Percentiles rank a stretch among this genome's conserved stretches.
Conservation (phyloP, 75 land plant species). For the Selaginella tamariscina region DNA sequence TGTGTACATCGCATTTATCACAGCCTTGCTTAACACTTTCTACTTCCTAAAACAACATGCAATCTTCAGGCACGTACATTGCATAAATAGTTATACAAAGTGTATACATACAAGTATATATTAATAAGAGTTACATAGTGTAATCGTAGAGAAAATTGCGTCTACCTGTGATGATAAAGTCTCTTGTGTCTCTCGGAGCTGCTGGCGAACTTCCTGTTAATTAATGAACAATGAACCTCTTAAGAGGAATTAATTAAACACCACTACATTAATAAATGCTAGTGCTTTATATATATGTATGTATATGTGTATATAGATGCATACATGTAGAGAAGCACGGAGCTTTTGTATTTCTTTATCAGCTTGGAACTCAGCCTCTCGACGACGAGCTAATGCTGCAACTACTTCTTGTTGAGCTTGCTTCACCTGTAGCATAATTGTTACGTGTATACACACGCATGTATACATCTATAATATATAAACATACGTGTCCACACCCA, state of each 20-base stretch:
- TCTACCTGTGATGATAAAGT: neutral
- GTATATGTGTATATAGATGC: no score
- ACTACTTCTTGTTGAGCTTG: constrained; percentile 18
- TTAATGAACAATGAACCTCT: no score
- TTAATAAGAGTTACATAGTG: neutral
- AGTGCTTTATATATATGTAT: no score
- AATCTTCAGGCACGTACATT: no score
- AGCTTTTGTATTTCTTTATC: neutral
- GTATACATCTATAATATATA: neutral
- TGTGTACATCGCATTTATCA: neutral
- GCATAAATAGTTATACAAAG: no score
- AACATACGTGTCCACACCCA: neutral
- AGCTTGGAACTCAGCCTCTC: constrained; percentile 18
- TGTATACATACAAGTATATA: neutral
- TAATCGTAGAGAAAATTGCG: neutral
- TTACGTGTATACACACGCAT: no score
- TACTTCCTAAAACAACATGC: neutral
- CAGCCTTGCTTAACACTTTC: neutral
- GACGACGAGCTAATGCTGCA: constrained; percentile 13
- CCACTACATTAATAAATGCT: no score
- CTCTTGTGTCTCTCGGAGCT: constrained; percentile 6
- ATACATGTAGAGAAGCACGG: neutral
- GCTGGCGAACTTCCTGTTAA: neutral
- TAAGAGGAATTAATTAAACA: no score
- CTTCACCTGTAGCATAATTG: constrained; percentile 21